These are phyloP conservation scores for Creolimax fragrantissima DNA, from an alignment of 78 protist genomes.

Conservation along the genomic window DNA sequence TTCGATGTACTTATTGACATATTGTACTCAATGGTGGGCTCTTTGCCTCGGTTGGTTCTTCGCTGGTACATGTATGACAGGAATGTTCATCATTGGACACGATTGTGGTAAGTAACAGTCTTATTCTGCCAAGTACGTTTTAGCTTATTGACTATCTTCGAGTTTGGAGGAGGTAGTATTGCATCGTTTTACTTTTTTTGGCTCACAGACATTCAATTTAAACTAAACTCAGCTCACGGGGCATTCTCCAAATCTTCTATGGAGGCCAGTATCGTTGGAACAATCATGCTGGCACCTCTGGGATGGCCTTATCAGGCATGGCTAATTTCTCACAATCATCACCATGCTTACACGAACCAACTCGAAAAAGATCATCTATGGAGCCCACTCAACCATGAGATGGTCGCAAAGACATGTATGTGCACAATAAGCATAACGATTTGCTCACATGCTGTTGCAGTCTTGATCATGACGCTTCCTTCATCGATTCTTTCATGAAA, in stretches of 20 bases:
- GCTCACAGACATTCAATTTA: too few relatives aligned
- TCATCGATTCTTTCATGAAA: too few relatives aligned
- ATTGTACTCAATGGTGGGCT: neutral
- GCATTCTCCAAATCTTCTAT: neutral
- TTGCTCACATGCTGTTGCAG: too few relatives aligned
- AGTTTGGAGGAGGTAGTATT: too few relatives aligned
- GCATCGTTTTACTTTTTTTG: too few relatives aligned
- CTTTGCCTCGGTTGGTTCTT: neutral
- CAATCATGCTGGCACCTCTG: neutral
- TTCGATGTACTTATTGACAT: neutral
- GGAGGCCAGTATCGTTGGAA: neutral
- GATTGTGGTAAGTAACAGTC: neutral
- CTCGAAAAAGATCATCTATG: neutral
- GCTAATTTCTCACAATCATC: neutral
- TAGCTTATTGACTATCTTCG: too few relatives aligned
- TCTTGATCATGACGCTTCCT: too few relatives aligned
- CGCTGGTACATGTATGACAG: neutral
- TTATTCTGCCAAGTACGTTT: too few relatives aligned
- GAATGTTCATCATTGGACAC: neutral
- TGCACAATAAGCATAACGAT: too few relatives aligned
- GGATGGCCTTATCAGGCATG: neutral
- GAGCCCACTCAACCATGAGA: neutral
- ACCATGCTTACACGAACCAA: neutral
- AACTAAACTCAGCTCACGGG: conserved; percentile 1
- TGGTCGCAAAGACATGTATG: neutral